Evolutionary conservation across 2,329 filamentous ascomycete species (phyloP).

Genomic region (Aurifilum marmelostoma): DNA sequence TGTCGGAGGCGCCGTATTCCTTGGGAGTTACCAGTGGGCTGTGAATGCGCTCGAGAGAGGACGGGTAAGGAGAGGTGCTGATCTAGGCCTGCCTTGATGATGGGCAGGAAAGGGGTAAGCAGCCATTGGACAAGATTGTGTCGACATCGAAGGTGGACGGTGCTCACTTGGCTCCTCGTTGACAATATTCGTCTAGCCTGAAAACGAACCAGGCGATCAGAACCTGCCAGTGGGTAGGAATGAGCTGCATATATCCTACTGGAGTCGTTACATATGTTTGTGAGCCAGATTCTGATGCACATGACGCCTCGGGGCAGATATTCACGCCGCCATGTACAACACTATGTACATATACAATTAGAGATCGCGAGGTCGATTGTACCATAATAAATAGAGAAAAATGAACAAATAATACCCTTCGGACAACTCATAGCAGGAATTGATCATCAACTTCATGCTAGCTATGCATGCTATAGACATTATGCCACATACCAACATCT

Average conservation of each 20-base stretch:
- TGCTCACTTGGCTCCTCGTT: not conserved
- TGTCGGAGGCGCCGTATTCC: slow-evolving; percentile 88
- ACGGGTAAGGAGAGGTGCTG: slow-evolving; percentile 7
- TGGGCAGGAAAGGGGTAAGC: not conserved
- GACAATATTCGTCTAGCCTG: not conserved
- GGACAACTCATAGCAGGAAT: not conserved
- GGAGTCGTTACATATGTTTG: not conserved
- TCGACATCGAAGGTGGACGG: not conserved
- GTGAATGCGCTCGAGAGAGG: slow-evolving; percentile 69
- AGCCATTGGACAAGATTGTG: not conserved
- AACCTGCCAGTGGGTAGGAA: not conserved
- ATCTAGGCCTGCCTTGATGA: slow-evolving; percentile 5
- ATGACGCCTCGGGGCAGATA: not conserved
- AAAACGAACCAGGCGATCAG: not conserved
- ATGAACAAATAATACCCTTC: not conserved
- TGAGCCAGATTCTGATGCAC: not conserved
- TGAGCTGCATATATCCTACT: not conserved
- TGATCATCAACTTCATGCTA: not conserved
- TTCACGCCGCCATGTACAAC: not conserved
- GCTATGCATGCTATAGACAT: not conserved
- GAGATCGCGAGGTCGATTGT: not conserved
- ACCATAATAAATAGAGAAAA: not conserved
- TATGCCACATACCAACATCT: not conserved
- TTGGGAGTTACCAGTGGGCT: slow-evolving; percentile 90
- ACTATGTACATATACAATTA: not conserved